Evolutionary conservation across 306 rosid genomes (phyloP), one percentile per base, ranked within the genome.

Genomic region (Luffa acutangula): DNA sequence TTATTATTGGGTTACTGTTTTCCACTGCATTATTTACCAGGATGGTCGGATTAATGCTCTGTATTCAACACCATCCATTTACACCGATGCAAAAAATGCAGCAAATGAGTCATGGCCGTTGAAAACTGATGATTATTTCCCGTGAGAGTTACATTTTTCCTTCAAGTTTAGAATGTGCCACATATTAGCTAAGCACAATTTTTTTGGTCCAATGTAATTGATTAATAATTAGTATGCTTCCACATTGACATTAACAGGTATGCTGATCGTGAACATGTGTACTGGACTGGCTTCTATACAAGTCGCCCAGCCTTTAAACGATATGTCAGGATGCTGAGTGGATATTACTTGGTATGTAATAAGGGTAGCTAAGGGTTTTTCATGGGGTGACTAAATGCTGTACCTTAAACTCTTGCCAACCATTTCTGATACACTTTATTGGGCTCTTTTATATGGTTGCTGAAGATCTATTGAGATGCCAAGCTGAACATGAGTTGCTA

Each of bases 11-110:
- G 18, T 41, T n/a, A 25, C 74, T 0, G 11, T 48, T 72, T 15
- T 25, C 58, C 11, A 18, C 34, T 36, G 36, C 57, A 31, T 72
- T 84, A 78, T 83, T 85, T 81, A 72, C 80, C 87, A 94, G 98
- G 96, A 94, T 33, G 93, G 98, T 57, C 88, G 91, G 81, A 85
- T 94, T 69, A 92, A 94, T 87, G 98, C 94, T 72, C 84, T 94
- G 75, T 94, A 94, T 78, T 94, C 98, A 76, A 94, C 98, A 48
- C 98, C 98, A 79, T 94, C 98, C 66, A 41, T 90, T 78, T 94
- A 94, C 78, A 88, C 96, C 0, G 64, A 88, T 75, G 98, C 91
- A 18, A 94, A 94, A 86, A 77, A 92, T 80, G 93, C 91, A 64
- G 97, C 89, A 52, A 87, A 94, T 43, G 86, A 88, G 80, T 75